Conservation (phyloP, 2,329 filamentous ascomycete genomes). For the Colletotrichum godetiae region DNA sequence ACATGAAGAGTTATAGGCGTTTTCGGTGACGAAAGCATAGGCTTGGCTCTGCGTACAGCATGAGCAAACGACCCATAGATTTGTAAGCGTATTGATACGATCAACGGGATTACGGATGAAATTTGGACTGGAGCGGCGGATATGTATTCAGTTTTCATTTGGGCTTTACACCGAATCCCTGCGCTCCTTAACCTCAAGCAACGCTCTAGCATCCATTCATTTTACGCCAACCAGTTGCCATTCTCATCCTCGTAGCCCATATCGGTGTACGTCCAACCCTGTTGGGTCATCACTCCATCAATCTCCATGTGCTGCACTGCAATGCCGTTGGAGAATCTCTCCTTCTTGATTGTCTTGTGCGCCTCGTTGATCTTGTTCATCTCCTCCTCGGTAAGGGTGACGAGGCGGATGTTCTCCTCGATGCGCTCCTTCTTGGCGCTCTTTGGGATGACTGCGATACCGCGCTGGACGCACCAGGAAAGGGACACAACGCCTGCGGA, state of each 20-base stretch:
- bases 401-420: conserved; percentile 41
- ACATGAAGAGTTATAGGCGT: background rate
- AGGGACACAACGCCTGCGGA: conserved; percentile 42
- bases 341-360: conserved; percentile 38
- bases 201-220: too few species aligned
- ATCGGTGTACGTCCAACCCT: conserved; percentile 40
- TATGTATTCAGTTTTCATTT: background rate
- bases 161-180: background rate
- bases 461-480: conserved; percentile 42
- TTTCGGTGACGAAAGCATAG: background rate
- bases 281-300: conserved; percentile 38
- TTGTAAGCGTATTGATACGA: background rate
- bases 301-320: conserved; percentile 33
- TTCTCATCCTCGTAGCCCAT: conserved; percentile 44
- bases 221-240: conserved; percentile 41
- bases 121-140: too few species aligned
- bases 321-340: conserved; percentile 38
- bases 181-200: background rate
- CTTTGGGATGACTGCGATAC: conserved; percentile 41
- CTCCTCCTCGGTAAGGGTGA: conserved; percentile 41
- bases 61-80: background rate
- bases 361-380: conserved; percentile 41
- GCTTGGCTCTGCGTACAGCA: background rate
- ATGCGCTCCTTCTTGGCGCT: conserved; percentile 38
- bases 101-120: background rate